phyloP scores from a whole-genome alignment of 371 early-diverging fungal species.

The Funneliformis caledonium region DNA sequence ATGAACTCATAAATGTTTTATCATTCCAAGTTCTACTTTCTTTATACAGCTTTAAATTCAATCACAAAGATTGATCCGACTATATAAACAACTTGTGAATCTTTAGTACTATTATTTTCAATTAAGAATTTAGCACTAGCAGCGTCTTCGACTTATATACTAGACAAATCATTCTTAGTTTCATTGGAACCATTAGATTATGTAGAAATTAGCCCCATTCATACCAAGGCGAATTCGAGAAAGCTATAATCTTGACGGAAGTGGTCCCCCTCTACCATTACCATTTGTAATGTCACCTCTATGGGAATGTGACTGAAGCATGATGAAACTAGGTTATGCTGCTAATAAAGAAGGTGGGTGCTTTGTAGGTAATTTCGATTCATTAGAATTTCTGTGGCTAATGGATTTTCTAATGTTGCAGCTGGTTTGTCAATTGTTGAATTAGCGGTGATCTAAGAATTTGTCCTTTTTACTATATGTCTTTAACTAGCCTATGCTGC shows the following conservation, averaged over 20 bases:
- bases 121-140: too few species aligned
- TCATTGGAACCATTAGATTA: background rate
- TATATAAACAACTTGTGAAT: too few species aligned
- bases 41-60: too few species aligned
- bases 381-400: background rate
- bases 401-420: background rate
- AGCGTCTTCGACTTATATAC: background rate
- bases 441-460: conserved; percentile 4
- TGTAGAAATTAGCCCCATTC: conserved; percentile 42
- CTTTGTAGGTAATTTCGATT: background rate
- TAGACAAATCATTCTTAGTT: conserved; percentile 24
- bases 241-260: conserved; percentile 39
- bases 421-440: background rate
- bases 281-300: conserved; percentile 23
- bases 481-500: conserved; percentile 74
- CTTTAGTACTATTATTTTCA: too few species aligned
- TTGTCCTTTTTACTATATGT: conserved; percentile 54
- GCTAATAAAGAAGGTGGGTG: conserved; percentile 35
- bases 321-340: conserved; percentile 66
- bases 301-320: conserved; percentile 35
- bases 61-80: too few species aligned
- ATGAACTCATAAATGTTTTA: too few species aligned
- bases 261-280: conserved; percentile 20
- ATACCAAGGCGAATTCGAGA: conserved; percentile 41
- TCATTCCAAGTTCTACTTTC: too few species aligned